These are phyloP conservation scores for Lentinula raphanica DNA, from an alignment of 768 basidiomycete genomes.

Conservation along the genomic window DNA sequence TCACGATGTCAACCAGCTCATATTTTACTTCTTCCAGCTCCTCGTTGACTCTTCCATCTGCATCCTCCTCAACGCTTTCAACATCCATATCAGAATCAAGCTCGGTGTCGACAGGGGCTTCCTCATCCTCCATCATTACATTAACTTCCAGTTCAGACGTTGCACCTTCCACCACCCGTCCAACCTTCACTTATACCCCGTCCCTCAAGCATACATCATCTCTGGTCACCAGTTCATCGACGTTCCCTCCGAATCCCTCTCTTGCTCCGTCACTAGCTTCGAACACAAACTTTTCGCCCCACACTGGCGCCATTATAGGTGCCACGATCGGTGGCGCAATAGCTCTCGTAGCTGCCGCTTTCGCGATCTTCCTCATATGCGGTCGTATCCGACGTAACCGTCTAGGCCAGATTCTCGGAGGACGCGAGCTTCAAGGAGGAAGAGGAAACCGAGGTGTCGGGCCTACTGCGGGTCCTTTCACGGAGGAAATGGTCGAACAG, in stretches of 20 bases:
- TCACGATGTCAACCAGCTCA: not conserved
- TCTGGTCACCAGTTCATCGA: not conserved
- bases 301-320: slow-evolving; percentile 3
- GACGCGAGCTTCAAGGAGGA: not conserved
- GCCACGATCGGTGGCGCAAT: not conserved
- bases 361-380: not conserved
- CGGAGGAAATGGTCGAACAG: not conserved
- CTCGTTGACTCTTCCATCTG: no score
- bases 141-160: not conserved
- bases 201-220: not conserved
- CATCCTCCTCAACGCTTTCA: no score
- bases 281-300: not conserved
- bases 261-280: not conserved
- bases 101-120: no score
- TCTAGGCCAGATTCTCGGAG: not conserved
- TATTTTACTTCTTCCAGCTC: not conserved
- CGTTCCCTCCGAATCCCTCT: not conserved
- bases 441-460: not conserved
- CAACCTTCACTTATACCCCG: not conserved
- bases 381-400: not conserved
- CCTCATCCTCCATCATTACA: not conserved
- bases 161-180: not conserved
- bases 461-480: not conserved
- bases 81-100: no score
- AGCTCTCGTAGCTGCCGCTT: not conserved